Conservation (phyloP, 306 rosid genomes). For the Canavalia ensiformis region DNA sequence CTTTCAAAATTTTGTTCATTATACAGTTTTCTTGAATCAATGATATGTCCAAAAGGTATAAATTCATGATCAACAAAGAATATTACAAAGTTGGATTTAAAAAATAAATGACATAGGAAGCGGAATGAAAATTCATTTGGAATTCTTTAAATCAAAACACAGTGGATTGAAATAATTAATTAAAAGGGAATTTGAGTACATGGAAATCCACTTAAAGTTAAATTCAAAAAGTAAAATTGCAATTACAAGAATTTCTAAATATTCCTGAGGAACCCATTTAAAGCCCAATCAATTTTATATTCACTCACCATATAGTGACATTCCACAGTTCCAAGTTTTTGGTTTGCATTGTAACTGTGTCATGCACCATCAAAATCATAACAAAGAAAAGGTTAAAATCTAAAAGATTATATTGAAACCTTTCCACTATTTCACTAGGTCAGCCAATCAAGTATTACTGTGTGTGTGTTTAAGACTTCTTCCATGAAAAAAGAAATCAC, state of each 20-base stretch:
- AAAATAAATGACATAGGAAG: neutral
- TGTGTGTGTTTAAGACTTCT: no score
- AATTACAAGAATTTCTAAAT: slow-evolving; percentile 8
- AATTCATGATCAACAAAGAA: slow-evolving; percentile 7
- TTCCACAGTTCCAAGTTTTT: neutral
- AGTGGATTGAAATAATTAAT: slow-evolving; percentile 5
- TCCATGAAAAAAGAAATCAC: no score
- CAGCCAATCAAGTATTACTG: neutral
- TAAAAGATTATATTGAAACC: neutral
- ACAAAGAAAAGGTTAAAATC: neutral
- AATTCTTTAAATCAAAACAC: slow-evolving; percentile 6
- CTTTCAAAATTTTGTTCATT: neutral
- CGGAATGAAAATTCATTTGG: neutral
- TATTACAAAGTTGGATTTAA: neutral
- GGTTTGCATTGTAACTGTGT: neutral
- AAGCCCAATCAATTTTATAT: slow-evolving; percentile 12
- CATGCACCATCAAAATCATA: slow-evolving; percentile 16
- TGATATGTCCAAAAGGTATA: neutral
- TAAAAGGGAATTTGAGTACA: slow-evolving; percentile 4
- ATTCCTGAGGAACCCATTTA: slow-evolving; percentile 21
- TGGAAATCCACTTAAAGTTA: slow-evolving; percentile 10
- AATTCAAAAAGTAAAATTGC: slow-evolving; percentile 15
- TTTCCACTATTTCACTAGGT: slow-evolving; percentile 7
- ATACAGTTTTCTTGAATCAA: neutral
- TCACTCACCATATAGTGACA: slow-evolving; percentile 8